Percentiles rank a stretch among this genome's conserved stretches.
Conservation (phyloP, 768 basidiomycete genomes). For the Termitomyces sp. region DNA sequence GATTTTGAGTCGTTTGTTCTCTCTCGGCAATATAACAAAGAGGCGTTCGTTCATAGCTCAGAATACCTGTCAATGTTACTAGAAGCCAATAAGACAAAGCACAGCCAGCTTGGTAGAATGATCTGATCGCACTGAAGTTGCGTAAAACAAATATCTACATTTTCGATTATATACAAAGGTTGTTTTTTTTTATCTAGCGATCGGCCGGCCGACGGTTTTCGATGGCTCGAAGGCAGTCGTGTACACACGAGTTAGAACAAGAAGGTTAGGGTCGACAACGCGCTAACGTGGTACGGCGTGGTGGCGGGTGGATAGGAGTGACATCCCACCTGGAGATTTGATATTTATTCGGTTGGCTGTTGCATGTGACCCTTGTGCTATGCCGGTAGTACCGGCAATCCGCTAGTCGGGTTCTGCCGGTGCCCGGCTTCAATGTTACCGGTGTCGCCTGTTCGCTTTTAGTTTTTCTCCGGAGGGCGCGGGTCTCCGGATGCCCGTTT, state of each 20-base stretch:
- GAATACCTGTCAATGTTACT: background rate
- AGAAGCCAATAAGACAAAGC: too few species aligned
- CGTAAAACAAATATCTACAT: background rate
- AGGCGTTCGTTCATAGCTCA: background rate
- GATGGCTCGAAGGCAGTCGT: background rate
- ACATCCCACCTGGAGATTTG: background rate
- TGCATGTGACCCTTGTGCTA: background rate
- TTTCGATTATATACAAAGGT: background rate
- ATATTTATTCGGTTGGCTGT: background rate
- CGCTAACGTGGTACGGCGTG: too few species aligned
- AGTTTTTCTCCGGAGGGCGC: too few species aligned
- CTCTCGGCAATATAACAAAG: background rate
- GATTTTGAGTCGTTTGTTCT: background rate
- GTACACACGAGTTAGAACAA: background rate
- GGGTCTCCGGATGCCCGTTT: too few species aligned
- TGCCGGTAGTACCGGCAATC: background rate
- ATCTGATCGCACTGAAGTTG: background rate
- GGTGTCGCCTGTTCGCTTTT: too few species aligned
- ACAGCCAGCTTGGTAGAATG: background rate
- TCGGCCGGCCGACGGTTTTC: background rate
- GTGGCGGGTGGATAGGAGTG: background rate
- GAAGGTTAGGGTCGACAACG: background rate
- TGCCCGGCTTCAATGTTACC: too few species aligned
- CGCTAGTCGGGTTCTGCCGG: background rate
- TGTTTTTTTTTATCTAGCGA: background rate